phyloP scores from a whole-genome alignment of 352 stramenopile species.

The Peronospora tabacina region DNA sequence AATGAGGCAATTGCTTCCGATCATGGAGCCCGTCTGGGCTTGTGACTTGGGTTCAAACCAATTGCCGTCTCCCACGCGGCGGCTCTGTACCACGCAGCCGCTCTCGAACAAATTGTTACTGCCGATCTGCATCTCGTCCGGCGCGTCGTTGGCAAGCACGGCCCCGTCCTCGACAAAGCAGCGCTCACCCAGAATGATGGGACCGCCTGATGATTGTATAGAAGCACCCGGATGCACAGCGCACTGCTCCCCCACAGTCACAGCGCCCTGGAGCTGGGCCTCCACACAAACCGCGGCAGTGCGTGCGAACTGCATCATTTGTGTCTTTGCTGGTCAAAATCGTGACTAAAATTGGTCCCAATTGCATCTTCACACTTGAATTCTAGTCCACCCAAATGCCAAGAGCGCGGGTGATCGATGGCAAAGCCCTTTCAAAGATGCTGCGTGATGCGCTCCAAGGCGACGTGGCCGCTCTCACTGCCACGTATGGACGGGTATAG shows the following conservation, averaged over 20 bases:
- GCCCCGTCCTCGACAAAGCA: slow-evolving; percentile 66
- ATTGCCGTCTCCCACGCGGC: slow-evolving; percentile 52
- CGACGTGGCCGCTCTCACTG: slow-evolving; percentile 49
- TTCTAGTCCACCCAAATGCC: slow-evolving; percentile 3
- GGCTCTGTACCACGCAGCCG: slow-evolving; percentile 54
- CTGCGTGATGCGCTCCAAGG: slow-evolving; percentile 50
- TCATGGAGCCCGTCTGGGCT: slow-evolving; percentile 42
- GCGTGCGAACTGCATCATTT: slow-evolving; percentile 22
- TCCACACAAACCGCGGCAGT: slow-evolving; percentile 42
- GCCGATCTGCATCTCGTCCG: slow-evolving; percentile 44
- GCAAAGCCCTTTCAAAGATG: slow-evolving; percentile 59
- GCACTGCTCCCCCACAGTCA: slow-evolving; percentile 37
- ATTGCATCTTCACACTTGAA: neutral
- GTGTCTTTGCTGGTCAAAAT: neutral
- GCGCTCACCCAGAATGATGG: slow-evolving; percentile 54
- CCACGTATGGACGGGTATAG: slow-evolving; percentile 38
- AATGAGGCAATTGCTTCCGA: slow-evolving; percentile 78
- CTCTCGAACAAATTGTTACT: slow-evolving; percentile 74
- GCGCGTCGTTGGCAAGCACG: slow-evolving; percentile 25
- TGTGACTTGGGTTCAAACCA: slow-evolving; percentile 70
- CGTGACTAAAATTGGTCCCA: neutral
- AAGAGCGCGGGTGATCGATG: slow-evolving; percentile 50
- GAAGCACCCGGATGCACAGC: slow-evolving; percentile 43
- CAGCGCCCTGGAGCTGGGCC: slow-evolving; percentile 34
- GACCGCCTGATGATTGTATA: slow-evolving; percentile 28